Conservation (phyloP, 768 basidiomycete genomes). For the Clitopilus passeckerianus region DNA sequence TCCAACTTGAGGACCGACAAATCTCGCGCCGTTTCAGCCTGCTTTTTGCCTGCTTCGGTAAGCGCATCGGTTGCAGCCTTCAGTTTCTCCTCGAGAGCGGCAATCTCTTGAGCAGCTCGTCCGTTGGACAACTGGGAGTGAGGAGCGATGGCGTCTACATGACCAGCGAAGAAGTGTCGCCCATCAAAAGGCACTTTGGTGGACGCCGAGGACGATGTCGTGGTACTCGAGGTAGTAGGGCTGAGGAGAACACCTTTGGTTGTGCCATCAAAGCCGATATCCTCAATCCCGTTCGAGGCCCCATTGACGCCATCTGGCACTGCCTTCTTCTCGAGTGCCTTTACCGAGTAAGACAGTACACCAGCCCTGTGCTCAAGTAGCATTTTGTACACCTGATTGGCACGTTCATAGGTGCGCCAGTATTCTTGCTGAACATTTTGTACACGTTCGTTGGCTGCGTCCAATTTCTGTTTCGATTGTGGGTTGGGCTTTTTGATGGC, state of each 20-base stretch:
- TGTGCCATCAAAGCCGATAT: slow-evolving; percentile 52
- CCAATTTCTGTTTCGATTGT: slow-evolving; percentile 67
- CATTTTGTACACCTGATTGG: slow-evolving; percentile 54
- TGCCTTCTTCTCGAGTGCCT: slow-evolving; percentile 56
- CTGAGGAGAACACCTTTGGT: slow-evolving; percentile 47
- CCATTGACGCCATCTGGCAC: slow-evolving; percentile 16
- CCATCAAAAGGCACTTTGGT: slow-evolving; percentile 69
- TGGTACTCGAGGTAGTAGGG: slow-evolving; percentile 37
- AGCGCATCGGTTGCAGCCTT: slow-evolving; percentile 56
- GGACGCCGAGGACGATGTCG: slow-evolving; percentile 35
- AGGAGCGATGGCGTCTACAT: slow-evolving; percentile 63
- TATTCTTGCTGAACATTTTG: slow-evolving; percentile 67
- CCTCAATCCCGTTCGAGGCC: slow-evolving; percentile 21
- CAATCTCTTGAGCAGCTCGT: slow-evolving; percentile 37
- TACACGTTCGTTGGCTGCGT: slow-evolving; percentile 68
- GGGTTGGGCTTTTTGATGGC: slow-evolving; percentile 55
- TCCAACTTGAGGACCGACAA: slow-evolving; percentile 58
- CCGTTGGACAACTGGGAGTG: slow-evolving; percentile 35
- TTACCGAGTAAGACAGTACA: slow-evolving; percentile 69
- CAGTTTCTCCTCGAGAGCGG: slow-evolving; percentile 59
- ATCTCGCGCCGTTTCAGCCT: slow-evolving; percentile 58
- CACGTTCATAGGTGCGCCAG: slow-evolving; percentile 59
- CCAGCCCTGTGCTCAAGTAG: slow-evolving; percentile 82
- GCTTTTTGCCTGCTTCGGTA: slow-evolving; percentile 53
- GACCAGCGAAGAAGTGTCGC: slow-evolving; percentile 81